phyloP scores from a whole-genome alignment of 495 filamentous ascomycete species.

The Lasiosphaeriaceae sp. region DNA sequence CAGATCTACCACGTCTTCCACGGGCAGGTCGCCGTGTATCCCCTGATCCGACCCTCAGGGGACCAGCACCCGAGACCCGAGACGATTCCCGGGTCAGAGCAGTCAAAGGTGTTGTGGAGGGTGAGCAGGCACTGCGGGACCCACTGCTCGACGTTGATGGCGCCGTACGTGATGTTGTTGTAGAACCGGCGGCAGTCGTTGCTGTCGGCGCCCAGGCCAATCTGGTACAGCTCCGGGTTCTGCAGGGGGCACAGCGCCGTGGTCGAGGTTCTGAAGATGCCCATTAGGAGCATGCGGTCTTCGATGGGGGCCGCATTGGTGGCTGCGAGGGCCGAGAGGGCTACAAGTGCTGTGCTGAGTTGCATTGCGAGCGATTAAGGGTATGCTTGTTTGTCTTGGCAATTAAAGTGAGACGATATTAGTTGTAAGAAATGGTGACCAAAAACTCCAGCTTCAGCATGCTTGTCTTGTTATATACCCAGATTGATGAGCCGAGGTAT shows the following conservation, averaged over 20 bases:
- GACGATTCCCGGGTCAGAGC: conserved; percentile 10
- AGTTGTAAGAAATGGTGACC: too few species aligned
- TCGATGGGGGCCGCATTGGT: not conserved
- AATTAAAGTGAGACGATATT: not conserved
- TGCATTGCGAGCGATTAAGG: not conserved
- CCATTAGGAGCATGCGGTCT: not conserved
- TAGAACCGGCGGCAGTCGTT: not conserved
- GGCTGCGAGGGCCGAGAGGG: not conserved
- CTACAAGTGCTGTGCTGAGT: not conserved
- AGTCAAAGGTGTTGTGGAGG: conserved; percentile 7
- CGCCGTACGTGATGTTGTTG: conserved; percentile 3
- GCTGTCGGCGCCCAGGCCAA: conserved; percentile 3
- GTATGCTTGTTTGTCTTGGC: not conserved
- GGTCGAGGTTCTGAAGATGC: not conserved
- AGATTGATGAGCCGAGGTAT: not conserved
- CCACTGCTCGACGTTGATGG: conserved; percentile 11
- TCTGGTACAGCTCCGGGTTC: not conserved
- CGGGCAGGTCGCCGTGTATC: conserved; percentile 11
- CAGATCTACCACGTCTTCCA: not conserved
- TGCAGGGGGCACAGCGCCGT: not conserved
- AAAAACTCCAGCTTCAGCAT: not conserved
- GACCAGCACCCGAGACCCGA: conserved; percentile 12
- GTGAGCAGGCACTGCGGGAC: conserved; percentile 11
- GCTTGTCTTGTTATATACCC: not conserved
- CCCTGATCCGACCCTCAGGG: conserved; percentile 9